Percentiles rank a stretch among this genome's conserved stretches.
Evolutionary conservation across 2,329 filamentous ascomycete genomes (phyloP).

Genomic region (Orbilia ellipsospora): DNA sequence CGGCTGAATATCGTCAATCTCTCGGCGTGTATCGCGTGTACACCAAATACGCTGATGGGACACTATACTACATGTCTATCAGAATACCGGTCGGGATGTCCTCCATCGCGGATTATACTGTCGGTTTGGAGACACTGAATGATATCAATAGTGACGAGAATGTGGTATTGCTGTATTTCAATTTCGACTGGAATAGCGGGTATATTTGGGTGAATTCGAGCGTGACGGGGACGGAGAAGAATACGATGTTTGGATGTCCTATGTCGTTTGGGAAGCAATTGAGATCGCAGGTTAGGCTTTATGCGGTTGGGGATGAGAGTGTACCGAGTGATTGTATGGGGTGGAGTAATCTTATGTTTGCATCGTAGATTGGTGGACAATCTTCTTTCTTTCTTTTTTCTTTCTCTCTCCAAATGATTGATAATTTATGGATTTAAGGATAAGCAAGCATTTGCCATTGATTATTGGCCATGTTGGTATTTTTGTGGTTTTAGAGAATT

Average conservation of each 20-base stretch:
- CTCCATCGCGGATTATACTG: slow-evolving; percentile 20
- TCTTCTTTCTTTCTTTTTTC: too few relatives aligned
- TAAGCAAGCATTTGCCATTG: too few relatives aligned
- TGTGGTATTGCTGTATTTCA: slow-evolving; percentile 25
- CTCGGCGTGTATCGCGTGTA: slow-evolving; percentile 25
- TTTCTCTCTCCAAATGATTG: too few relatives aligned
- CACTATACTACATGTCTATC: slow-evolving; percentile 47
- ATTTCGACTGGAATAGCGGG: slow-evolving; percentile 23
- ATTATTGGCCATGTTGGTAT: not conserved
- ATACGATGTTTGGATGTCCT: slow-evolving; percentile 34
- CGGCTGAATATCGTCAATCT: slow-evolving; percentile 29
- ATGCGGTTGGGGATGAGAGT: slow-evolving; percentile 15
- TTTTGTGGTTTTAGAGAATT: not conserved
- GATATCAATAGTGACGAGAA: slow-evolving; percentile 51
- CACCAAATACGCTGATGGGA: slow-evolving; percentile 10
- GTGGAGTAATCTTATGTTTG: slow-evolving; percentile 43
- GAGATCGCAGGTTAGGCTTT: slow-evolving; percentile 36
- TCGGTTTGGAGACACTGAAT: slow-evolving; percentile 21
- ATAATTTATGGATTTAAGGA: too few relatives aligned
- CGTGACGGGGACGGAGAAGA: slow-evolving; percentile 24
- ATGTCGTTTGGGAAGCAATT: slow-evolving; percentile 17
- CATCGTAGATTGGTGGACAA: not conserved
- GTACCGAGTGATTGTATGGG: slow-evolving; percentile 38
- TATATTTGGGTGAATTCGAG: slow-evolving; percentile 15
- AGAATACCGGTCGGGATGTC: slow-evolving; percentile 11